Evolutionary conservation across 2,329 filamentous ascomycete genomes (phyloP).

Genomic region (Tolypocladium cylindrosporum): DNA sequence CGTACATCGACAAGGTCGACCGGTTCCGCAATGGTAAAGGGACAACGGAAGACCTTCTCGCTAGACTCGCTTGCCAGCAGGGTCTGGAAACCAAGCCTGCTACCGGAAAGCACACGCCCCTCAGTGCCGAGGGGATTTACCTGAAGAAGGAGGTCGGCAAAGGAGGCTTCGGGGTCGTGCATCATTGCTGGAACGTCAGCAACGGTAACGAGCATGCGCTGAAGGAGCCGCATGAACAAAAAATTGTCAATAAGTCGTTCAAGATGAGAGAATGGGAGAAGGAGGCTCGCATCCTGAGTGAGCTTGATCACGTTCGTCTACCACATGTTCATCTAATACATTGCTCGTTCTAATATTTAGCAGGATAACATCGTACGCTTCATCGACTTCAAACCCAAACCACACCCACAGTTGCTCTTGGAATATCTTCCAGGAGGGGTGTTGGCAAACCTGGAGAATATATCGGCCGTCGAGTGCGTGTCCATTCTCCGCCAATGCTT

Average conservation of each 20-base stretch:
- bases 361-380: conserved; percentile 7
- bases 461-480: conserved; percentile 5
- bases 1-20: conserved; percentile 8
- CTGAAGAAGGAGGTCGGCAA: conserved; percentile 5
- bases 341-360: neutral
- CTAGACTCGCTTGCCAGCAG: conserved; percentile 1
- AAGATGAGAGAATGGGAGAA: conserved; percentile 6
- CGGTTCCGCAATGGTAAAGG: conserved; percentile 6
- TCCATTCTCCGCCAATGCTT: conserved; percentile 6
- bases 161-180: conserved; percentile 9
- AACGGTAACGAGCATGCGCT: conserved; percentile 8
- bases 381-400: neutral
- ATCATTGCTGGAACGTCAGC: conserved; percentile 11
- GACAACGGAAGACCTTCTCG: conserved; percentile 3
- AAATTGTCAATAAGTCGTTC: too few relatives aligned
- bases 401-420: conserved; percentile 3
- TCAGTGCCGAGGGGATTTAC: conserved; percentile 1
- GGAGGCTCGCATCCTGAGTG: conserved; percentile 11
- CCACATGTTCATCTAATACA: neutral
- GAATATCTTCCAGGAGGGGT: conserved; percentile 6
- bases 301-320: conserved; percentile 7
- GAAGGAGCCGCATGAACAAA: conserved; percentile 14
- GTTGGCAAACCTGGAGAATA: neutral
- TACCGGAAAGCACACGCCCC: conserved; percentile 2
- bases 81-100: neutral